Conservation (phyloP, 139 green algal genomes). For the Picochlorum sp. region DNA sequence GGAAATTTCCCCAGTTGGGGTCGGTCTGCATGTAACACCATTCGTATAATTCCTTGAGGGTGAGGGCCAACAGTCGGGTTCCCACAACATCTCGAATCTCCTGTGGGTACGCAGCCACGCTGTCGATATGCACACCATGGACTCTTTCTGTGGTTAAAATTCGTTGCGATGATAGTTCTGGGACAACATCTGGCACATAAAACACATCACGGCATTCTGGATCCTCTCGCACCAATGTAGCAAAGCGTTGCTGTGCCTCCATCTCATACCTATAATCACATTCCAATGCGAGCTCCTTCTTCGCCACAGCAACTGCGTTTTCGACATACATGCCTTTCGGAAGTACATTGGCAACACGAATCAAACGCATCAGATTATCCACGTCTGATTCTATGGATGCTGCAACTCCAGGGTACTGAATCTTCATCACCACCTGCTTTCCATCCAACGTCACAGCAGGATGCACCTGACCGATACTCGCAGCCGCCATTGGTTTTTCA, state of each 20-base stretch:
- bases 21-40: conserved; percentile 96
- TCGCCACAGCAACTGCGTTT: conserved; percentile 75
- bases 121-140: conserved; percentile 72
- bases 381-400: conserved; percentile 80
- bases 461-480: conserved; percentile 87
- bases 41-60: conserved; percentile 84
- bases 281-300: conserved; percentile 82
- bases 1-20: conserved; percentile 92
- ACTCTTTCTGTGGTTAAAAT: conserved; percentile 81
- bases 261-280: conserved; percentile 83
- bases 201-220: conserved; percentile 30
- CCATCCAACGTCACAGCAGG: conserved; percentile 58
- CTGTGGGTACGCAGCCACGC: conserved; percentile 59
- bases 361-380: conserved; percentile 88
- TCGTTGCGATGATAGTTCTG: conserved; percentile 51
- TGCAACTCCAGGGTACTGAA: conserved; percentile 90
- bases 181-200: conserved; percentile 65
- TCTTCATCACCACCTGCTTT: conserved; percentile 71
- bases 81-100: conserved; percentile 67
- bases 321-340: conserved; percentile 84
- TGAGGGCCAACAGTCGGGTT: conserved; percentile 70
- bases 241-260: conserved; percentile 47
- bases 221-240: conserved; percentile 46
- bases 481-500: conserved; percentile 70
- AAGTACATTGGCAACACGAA: conserved; percentile 72